Evolutionary conservation across 768 basidiomycete genomes (phyloP).

Genomic region (Suillus sp.): DNA sequence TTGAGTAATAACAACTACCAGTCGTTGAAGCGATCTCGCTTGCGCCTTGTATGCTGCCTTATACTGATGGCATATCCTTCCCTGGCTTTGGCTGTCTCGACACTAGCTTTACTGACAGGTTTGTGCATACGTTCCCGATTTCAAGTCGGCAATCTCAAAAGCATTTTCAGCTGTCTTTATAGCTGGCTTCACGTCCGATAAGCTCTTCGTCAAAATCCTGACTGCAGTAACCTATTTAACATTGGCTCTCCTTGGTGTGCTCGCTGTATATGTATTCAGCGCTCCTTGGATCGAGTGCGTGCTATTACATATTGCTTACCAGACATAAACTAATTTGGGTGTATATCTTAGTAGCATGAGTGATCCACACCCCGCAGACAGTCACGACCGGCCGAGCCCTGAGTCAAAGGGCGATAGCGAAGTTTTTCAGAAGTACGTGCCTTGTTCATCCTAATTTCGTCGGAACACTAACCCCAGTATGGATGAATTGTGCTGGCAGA

Average conservation of each 20-base stretch:
- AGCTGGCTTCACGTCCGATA: neutral
- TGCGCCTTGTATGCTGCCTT: slow-evolving; percentile 1
- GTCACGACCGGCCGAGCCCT: neutral
- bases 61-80: neutral
- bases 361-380: neutral
- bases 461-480: neutral
- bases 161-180: neutral
- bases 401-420: neutral
- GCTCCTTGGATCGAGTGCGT: neutral
- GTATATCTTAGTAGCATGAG: neutral
- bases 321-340: neutral
- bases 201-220: neutral
- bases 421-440: neutral
- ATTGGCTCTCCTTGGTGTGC: neutral
- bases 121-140: neutral
- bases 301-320: neutral
- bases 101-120: neutral
- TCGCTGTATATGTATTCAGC: neutral
- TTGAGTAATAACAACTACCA: neutral
- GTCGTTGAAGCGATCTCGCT: neutral
- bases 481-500: neutral
- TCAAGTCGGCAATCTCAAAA: neutral
- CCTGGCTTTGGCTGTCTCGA: neutral
- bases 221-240: neutral
- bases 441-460: neutral